Conservation (phyloP, 768 basidiomycete species). For the Pilatotrama ljubarskyi region DNA sequence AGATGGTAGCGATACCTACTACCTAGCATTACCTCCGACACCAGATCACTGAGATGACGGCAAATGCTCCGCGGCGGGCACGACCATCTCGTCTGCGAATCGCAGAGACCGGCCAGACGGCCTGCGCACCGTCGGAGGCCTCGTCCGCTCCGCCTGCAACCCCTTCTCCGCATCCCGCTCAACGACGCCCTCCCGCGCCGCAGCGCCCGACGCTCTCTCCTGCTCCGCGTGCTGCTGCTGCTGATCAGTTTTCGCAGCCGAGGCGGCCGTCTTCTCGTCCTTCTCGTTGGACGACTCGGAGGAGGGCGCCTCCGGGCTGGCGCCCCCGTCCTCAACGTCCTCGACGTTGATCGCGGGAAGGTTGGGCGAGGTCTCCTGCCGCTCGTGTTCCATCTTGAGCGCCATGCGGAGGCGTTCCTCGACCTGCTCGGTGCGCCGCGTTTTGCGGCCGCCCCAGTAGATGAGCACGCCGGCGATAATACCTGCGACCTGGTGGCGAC, state of each 20-base stretch:
- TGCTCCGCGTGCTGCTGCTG: neutral
- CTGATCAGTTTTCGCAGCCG: neutral
- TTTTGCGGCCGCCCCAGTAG: slow-evolving; percentile 69
- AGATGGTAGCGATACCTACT: too few relatives aligned
- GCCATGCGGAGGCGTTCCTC: slow-evolving; percentile 55
- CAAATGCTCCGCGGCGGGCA: slow-evolving; percentile 26
- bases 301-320: neutral
- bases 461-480: slow-evolving; percentile 74
- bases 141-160: neutral
- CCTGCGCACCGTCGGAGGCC: neutral
- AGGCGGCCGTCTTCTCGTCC: neutral
- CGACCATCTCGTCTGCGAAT: slow-evolving; percentile 35
- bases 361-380: neutral
- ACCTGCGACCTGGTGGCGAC: slow-evolving; percentile 40
- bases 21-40: too few relatives aligned
- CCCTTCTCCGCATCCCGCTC: slow-evolving; percentile 9
- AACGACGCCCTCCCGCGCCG: neutral
- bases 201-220: neutral
- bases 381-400: slow-evolving; percentile 36
- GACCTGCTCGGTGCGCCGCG: slow-evolving; percentile 67
- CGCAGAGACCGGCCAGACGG: slow-evolving; percentile 20
- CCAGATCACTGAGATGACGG: neutral
- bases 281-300: neutral
- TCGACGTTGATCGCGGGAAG: neutral
- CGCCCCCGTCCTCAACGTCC: neutral